Evolutionary conservation across 2,329 filamentous ascomycete species (phyloP).

Genomic region (Epichloe coenophiala): DNA sequence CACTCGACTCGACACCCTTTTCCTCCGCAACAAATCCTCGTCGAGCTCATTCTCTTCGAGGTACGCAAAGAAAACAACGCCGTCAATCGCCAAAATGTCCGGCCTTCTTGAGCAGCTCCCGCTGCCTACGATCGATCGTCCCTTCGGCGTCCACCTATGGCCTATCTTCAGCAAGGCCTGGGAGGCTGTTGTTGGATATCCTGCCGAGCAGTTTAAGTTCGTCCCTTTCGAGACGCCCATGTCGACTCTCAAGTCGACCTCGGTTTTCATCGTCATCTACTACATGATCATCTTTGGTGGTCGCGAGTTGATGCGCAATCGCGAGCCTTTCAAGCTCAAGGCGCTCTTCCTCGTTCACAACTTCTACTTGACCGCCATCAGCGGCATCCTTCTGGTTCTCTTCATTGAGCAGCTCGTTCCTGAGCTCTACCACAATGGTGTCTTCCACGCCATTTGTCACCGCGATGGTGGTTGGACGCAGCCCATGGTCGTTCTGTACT

Average conservation of each 20-base stretch:
- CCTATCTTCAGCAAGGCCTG: constrained; percentile 86
- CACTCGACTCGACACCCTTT: not conserved
- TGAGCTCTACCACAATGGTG: constrained; percentile 62
- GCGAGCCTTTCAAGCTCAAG: constrained; percentile 76
- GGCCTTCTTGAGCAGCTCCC: constrained; percentile 44
- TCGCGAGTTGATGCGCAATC: constrained; percentile 79
- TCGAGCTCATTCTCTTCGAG: not conserved
- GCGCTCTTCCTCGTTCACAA: constrained; percentile 91
- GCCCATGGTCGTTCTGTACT: constrained; percentile 87
- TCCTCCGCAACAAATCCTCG: not conserved
- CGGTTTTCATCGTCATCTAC: constrained; percentile 72
- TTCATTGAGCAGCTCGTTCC: constrained; percentile 87
- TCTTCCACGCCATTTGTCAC: constrained; percentile 84
- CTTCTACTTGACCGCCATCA: constrained; percentile 81
- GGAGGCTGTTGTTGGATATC: constrained; percentile 63
- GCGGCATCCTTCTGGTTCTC: constrained; percentile 63
- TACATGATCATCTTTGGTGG: constrained; percentile 90
- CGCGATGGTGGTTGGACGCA: constrained; percentile 80
- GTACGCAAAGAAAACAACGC: not conserved
- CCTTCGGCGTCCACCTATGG: constrained; percentile 87
- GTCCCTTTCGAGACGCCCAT: constrained; percentile 69
- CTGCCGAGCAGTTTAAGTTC: constrained; percentile 77
- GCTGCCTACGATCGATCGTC: constrained; percentile 73
- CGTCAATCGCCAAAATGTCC: constrained; percentile 20
- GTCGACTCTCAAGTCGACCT: constrained; percentile 76